Base-by-base conservation (phyloP, 164 flowering plant species). In the Tinospora cordifolia region DNA sequence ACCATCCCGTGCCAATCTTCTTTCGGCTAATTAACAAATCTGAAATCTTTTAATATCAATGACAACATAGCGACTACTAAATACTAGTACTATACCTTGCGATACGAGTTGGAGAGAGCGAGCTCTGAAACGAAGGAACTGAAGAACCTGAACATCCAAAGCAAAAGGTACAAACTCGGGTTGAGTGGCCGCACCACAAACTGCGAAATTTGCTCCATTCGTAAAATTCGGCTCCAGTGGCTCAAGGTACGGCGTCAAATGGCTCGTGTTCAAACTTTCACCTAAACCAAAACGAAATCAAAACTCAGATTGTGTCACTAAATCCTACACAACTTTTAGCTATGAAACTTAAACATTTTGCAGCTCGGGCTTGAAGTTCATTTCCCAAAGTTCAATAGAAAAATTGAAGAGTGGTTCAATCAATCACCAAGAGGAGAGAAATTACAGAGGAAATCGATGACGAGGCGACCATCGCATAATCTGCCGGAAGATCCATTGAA, bases 161-260 rank as follows among this genome's bases (percentile, higher is more conserved):
- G 54, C 26, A 63, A 87, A 87, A 1, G 81, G 82, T 14, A 46
- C 68, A 46, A 62, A 79, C 65, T 60, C 63, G 3, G 91, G 87
- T 11, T 71, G 78, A 68, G 85, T 75, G 2, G 78, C 30, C n/a
- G 88, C 78, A 3, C 88, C 92, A 47, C 68, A 39, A 13, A 87
- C 71, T 3, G 92, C 95, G 71, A 90, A 87, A 70, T 88, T 88
- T 1, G 71, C 90, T 44, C 92, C 90, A 47, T 76, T 77, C 17
- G 74, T 77, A 78, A 87, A 88, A 80, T 87, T 76, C 26, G 89
- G 79, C 1, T 63, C 78, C 66, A 85, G 22, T 1, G 95, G 80
- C 15, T 87, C 87, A 66, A 88, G 69, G 44, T 81, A 81, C 6
- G 83, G 81, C 64, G 78, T 78, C 74, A 81, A 69, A 51, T 78